phyloP scores from a whole-genome alignment of 2,329 filamentous ascomycete genomes.

The Aureobasidium vineae region DNA sequence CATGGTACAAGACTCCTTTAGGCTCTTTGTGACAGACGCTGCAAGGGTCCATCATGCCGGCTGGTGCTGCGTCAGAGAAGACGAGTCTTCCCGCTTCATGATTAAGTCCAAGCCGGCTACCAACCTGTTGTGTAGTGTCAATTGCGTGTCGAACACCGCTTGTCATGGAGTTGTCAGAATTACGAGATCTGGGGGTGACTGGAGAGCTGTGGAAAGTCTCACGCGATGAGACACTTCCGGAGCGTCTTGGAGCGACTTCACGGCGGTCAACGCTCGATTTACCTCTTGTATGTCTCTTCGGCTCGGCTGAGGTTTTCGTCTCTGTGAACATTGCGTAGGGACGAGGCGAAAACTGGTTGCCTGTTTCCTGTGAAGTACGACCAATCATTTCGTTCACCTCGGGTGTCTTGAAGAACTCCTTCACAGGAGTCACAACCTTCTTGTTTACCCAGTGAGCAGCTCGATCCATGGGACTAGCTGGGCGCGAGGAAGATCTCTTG shows the following conservation, averaged over 20 bases:
- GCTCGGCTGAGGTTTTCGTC: not conserved
- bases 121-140: not conserved
- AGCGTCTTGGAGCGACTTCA: not conserved
- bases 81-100: not conserved
- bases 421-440: constrained; percentile 8
- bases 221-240: not conserved
- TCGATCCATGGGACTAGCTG: not conserved
- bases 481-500: not conserved
- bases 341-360: too few relatives aligned
- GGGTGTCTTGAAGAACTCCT: not conserved
- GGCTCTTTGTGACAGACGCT: not conserved
- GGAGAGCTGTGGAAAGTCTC: not conserved
- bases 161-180: not conserved
- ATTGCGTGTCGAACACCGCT: not conserved
- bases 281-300: not conserved
- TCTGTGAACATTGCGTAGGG: not conserved
- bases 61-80: constrained; percentile 11
- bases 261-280: not conserved
- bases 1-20: not conserved
- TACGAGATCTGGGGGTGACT: not conserved
- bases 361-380: not conserved
- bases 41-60: constrained; percentile 22
- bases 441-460: constrained; percentile 8
- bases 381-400: not conserved
- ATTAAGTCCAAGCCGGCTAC: not conserved